Evolutionary conservation across 306 rosid genomes (phyloP), one percentile per base, ranked within the genome.

Genomic region (Inga oerstediana): DNA sequence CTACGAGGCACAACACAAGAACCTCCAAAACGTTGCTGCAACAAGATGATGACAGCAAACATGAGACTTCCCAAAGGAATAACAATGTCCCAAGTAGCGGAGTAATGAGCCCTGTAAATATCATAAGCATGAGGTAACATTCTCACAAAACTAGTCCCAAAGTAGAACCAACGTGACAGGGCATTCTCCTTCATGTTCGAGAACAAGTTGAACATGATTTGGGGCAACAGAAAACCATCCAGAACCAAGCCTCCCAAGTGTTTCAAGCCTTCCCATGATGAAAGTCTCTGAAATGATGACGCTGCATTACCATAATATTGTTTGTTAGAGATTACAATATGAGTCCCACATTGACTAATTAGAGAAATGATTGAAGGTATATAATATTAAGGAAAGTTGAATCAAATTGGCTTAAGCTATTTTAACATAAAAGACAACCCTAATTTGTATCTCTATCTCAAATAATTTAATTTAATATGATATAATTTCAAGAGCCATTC

Each of bases 141-240:
- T 27, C 84, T 84, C 16, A 86, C 86, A 30, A 84, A 46, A 59
- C 88, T 89, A 8, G 83, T 91, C 79, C 93, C 93, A 17, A 79
- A 22, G 79, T 86, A 89, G 56, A 86, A 91, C 16, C 67, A 56
- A 45, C 24, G 20, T 51, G 90, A 79, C 27, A 91, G 84, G 43
- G 77, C 81, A 2, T 71, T 83, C 16, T 79, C 87, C 44, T 58
- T 85, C 49, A 83, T 70, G n/a, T 76, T 88, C 59, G 19, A 44
- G 35, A 79, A 85, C 82, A 84, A 4, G 59, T 86, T 88, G 52
- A 88, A 75, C 59, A 83, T 54, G 71, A 89, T 83, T 35, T 89
- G 91, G 34, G 95, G 91, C 77, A 89, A 75, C 54, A 89, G 86
- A 85, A 88, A 89, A 13, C 83, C 82, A 65, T 86, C 91, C 72